Conservation (phyloP, 306 rosid species). For the Lathyrus oleraceus region DNA sequence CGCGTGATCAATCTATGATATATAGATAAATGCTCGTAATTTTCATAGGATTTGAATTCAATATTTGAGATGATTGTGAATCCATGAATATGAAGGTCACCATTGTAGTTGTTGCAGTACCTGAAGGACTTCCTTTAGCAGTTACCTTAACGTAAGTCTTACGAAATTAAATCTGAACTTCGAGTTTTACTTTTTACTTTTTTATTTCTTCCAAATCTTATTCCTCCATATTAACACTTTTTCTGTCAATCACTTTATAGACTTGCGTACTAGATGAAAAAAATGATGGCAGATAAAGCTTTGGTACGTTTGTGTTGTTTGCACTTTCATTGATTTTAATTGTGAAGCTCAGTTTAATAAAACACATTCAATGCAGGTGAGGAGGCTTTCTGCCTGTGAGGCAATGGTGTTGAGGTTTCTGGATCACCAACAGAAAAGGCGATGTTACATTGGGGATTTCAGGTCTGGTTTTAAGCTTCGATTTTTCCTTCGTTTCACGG, state of each 20-base stretch:
- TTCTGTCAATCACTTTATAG: constrained; percentile 41
- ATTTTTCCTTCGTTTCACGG: neutral
- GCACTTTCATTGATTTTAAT: constrained; percentile 19
- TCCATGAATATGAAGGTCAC: constrained; percentile 66
- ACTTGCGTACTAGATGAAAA: constrained; percentile 94
- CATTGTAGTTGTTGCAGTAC: constrained; percentile 96
- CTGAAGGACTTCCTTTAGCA: constrained; percentile 96
- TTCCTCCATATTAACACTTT: constrained; percentile 13
- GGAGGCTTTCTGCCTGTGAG: constrained; percentile 99
- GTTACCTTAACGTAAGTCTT: constrained; percentile 92
- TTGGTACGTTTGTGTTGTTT: constrained; percentile 63
- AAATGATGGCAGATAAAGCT: constrained; percentile 99
- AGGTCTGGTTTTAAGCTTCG: constrained; percentile 47
- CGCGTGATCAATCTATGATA: neutral
- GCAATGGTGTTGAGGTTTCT: constrained; percentile 67
- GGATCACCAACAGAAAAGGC: constrained; percentile 99
- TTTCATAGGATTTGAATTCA: constrained; percentile 11
- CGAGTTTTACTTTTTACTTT: neutral
- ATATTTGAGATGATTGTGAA: constrained; percentile 16
- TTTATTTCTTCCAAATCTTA: neutral
- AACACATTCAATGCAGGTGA: constrained; percentile 56
- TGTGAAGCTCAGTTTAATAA: neutral
- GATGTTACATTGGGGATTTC: constrained; percentile 70
- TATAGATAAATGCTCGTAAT: neutral
- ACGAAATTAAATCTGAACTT: neutral